A percentile compares a stretch with the other conserved stretches of the same genome.
phyloP scores from a whole-genome alignment of 2,329 filamentous ascomycete species.

The Epichloe bromicola region DNA sequence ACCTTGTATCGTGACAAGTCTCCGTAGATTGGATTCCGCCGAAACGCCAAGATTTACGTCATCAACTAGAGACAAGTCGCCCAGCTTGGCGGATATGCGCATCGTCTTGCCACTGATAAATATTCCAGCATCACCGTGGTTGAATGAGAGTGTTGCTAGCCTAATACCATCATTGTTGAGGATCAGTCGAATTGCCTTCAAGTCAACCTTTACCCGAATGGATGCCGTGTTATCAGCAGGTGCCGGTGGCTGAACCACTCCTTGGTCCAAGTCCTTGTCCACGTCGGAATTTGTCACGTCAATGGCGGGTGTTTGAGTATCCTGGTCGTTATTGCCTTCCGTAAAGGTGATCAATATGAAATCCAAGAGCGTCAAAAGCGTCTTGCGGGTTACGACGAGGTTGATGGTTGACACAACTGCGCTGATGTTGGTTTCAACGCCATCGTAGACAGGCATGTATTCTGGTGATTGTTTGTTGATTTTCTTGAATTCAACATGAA shows the following conservation, averaged over 20 bases:
- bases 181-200: slow-evolving; percentile 88
- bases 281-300: slow-evolving; percentile 20
- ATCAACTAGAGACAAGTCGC: slow-evolving; percentile 72
- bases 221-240: slow-evolving; percentile 44
- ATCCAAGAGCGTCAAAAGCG: slow-evolving; percentile 80
- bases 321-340: slow-evolving; percentile 35
- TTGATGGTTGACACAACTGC: slow-evolving; percentile 92
- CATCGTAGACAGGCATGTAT: slow-evolving; percentile 82
- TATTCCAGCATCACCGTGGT: slow-evolving; percentile 81
- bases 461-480: slow-evolving; percentile 88
- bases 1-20: slow-evolving; percentile 87
- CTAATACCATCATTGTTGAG: slow-evolving; percentile 96
- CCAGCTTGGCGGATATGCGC: slow-evolving; percentile 74
- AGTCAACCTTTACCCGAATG: slow-evolving; percentile 82
- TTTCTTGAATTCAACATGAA: slow-evolving; percentile 78
- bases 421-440: slow-evolving; percentile 85
- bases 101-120: slow-evolving; percentile 79
- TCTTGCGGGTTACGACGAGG: slow-evolving; percentile 83
- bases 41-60: slow-evolving; percentile 87
- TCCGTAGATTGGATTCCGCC: slow-evolving; percentile 65
- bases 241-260: slow-evolving; percentile 18
- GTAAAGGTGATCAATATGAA: slow-evolving; percentile 92
- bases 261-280: slow-evolving; percentile 22
- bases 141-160: slow-evolving; percentile 82
- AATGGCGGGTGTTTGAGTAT: slow-evolving; percentile 16